Conservation (phyloP, 225 moss, liverwort and hornwort genomes). For the Anthoceros angustus region DNA sequence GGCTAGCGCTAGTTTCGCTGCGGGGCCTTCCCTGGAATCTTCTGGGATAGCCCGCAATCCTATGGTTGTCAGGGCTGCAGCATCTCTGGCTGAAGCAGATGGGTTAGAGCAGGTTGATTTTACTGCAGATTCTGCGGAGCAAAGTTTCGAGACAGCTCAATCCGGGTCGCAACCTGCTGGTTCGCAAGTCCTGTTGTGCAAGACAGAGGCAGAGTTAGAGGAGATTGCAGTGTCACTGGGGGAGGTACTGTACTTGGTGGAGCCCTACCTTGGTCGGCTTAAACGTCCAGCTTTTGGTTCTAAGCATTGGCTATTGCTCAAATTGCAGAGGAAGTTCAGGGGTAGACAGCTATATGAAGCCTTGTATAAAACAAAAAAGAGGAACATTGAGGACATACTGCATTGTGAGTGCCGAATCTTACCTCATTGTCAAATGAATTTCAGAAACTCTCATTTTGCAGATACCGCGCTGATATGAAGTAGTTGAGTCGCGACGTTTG, state of each 20-base stretch:
- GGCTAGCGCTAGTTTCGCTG: background rate
- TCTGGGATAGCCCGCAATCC: background rate
- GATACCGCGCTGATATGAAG: background rate
- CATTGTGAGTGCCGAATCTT: slow-evolving; percentile 36
- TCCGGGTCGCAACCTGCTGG: slow-evolving; percentile 8
- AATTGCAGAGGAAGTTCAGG: slow-evolving; percentile 86
- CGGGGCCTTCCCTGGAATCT: background rate
- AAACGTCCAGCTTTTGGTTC: background rate
- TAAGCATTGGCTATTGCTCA: slow-evolving; percentile 10
- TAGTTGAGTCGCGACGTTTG: background rate
- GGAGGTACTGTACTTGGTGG: slow-evolving; percentile 31
- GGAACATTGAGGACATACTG: slow-evolving; percentile 46
- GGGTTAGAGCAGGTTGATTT: background rate
- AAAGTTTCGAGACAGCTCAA: slow-evolving; percentile 10
- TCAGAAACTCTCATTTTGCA: background rate
- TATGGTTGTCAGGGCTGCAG: background rate
- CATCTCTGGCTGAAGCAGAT: background rate
- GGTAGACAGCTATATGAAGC: slow-evolving; percentile 90
- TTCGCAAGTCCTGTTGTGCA: slow-evolving; percentile 46
- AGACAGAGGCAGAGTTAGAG: slow-evolving; percentile 55
- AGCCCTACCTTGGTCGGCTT: background rate
- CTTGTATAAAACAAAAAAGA: slow-evolving; percentile 74
- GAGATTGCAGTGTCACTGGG: slow-evolving; percentile 45
- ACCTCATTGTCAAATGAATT: background rate
- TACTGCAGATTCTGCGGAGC: slow-evolving; percentile 9